Evolutionary conservation across 495 filamentous ascomycete genomes (phyloP).

Genomic region (Aspergillus ellipticus): DNA sequence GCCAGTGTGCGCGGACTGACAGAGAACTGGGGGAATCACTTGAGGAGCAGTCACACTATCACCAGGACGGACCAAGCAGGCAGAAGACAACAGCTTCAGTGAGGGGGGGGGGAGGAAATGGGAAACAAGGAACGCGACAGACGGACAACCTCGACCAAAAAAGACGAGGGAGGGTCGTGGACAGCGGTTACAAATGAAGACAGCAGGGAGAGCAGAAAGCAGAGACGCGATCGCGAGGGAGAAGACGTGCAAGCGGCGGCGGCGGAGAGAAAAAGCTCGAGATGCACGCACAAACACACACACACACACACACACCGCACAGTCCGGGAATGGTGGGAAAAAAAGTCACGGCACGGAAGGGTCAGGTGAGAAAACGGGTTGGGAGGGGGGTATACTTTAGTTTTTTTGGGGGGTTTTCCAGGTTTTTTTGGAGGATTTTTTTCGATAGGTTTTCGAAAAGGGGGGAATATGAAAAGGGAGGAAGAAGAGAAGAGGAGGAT

Average conservation of each 20-base stretch:
- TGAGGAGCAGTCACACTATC: conserved; percentile 6
- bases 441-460: conserved; percentile 42
- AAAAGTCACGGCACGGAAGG: conserved; percentile 20
- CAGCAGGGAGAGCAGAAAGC: conserved; percentile 6
- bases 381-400: conserved; percentile 22
- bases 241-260: conserved; percentile 7
- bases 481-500: conserved; percentile 32
- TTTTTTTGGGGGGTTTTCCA: conserved; percentile 42
- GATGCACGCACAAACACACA: not conserved
- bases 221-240: conserved; percentile 19
- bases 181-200: not conserved
- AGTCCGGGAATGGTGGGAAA: conserved; percentile 34
- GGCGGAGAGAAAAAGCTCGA: conserved; percentile 35
- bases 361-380: not conserved
- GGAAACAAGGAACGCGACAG: not conserved
- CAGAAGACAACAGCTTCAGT: conserved; percentile 1
- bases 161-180: not conserved
- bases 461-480: conserved; percentile 34
- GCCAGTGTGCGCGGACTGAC: not conserved
- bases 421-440: conserved; percentile 35
- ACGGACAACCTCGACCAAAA: conserved; percentile 13
- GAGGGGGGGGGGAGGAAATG: not conserved
- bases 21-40: not conserved
- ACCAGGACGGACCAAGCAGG: conserved; percentile 13
- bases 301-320: conserved; percentile 34